These are phyloP conservation scores for Vinca major DNA, from an alignment of 305 asterid genomes.

Conservation along the genomic window DNA sequence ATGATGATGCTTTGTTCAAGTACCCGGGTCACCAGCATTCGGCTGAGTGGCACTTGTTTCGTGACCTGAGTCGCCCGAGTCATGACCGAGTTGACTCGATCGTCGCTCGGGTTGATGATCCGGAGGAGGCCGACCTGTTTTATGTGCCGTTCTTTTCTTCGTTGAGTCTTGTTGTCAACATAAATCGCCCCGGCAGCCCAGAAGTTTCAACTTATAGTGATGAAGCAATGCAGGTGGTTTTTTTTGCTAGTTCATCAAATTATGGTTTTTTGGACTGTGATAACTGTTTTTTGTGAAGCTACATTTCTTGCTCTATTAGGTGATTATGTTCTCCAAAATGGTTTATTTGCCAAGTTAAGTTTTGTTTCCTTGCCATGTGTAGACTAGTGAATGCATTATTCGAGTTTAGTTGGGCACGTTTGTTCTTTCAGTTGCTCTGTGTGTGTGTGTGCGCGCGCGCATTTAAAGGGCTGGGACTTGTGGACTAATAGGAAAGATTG, in stretches of 20 bases:
- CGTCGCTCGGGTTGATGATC: slow-evolving; percentile 43
- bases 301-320: background rate
- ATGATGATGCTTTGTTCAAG: slow-evolving; percentile 45
- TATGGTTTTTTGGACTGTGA: background rate
- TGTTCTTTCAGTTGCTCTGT: background rate
- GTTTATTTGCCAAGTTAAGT: background rate
- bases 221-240: slow-evolving; percentile 73
- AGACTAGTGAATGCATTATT: background rate
- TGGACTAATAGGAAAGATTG: background rate
- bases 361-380: background rate
- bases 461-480: background rate
- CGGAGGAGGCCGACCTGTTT: slow-evolving; percentile 77
- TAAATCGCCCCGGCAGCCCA: slow-evolving; percentile 40
- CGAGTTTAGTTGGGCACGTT: background rate
- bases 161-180: slow-evolving; percentile 74
- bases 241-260: background rate
- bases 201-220: slow-evolving; percentile 44
- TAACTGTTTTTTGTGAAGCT: background rate
- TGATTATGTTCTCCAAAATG: background rate
- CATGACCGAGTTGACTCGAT: slow-evolving; percentile 37
- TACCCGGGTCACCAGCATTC: slow-evolving; percentile 96
- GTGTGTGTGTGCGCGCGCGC: background rate
- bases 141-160: slow-evolving; percentile 92
- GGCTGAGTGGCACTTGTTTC: slow-evolving; percentile 84
- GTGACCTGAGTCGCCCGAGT: slow-evolving; percentile 45